Evolutionary conservation across 257 asterid species (phyloP).

Genomic region (Avicennia marina): DNA sequence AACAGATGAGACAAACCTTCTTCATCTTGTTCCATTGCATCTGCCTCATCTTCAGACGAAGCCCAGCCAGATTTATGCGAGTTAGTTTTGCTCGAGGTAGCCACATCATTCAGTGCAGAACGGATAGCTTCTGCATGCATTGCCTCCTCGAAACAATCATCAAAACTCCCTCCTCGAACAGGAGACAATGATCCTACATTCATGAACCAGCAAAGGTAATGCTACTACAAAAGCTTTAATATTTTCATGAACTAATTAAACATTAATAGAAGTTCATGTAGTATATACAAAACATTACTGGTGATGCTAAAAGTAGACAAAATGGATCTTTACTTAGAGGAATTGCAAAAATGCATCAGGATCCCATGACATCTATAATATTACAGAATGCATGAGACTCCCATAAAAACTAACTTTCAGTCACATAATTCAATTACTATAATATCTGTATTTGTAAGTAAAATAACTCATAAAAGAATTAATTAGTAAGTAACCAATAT

Average conservation of each 20-base stretch:
- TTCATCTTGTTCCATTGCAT: slow-evolving; percentile 65
- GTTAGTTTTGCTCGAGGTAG: slow-evolving; percentile 60
- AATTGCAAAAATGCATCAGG: too few relatives aligned
- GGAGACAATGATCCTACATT: slow-evolving; percentile 63
- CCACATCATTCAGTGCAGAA: slow-evolving; percentile 60
- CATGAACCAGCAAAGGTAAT: slow-evolving; percentile 6
- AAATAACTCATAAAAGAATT: too few relatives aligned
- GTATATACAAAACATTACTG: background rate
- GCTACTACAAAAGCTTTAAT: background rate
- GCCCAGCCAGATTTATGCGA: slow-evolving; percentile 71
- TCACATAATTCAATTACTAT: too few relatives aligned
- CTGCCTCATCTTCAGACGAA: slow-evolving; percentile 83
- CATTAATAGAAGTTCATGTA: background rate
- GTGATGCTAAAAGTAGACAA: background rate
- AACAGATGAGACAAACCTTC: slow-evolving; percentile 45
- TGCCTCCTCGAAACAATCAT: slow-evolving; percentile 44
- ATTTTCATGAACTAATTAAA: background rate
- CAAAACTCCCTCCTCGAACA: slow-evolving; percentile 42
- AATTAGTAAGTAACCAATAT: too few relatives aligned
- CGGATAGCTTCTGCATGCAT: slow-evolving; percentile 63
- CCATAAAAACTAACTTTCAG: too few relatives aligned
- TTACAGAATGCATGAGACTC: too few relatives aligned
- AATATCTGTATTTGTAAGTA: too few relatives aligned
- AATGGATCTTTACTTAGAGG: background rate
- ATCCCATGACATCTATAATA: too few relatives aligned